Percentiles rank a stretch among this genome's conserved stretches.
Conservation (phyloP, 306 rosid species). For the Trifolium dubium region DNA sequence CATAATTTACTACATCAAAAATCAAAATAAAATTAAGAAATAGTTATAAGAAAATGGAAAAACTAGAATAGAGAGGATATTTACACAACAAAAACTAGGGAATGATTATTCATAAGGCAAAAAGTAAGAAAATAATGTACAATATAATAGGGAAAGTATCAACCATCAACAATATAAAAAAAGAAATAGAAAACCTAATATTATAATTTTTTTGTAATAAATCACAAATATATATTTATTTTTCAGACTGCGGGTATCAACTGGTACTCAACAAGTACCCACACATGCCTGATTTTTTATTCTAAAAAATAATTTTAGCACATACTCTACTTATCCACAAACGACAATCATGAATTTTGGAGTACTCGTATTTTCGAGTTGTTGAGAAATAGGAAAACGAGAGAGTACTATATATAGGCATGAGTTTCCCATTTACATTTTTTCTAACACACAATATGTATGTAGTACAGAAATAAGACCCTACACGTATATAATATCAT, state of each 20-base stretch:
- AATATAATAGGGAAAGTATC: not conserved
- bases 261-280: not conserved
- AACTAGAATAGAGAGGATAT: not conserved
- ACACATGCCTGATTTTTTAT: not conserved
- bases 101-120: not conserved
- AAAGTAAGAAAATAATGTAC: not conserved
- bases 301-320: not conserved
- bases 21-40: too few relatives aligned
- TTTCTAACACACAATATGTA: constrained; percentile 2
- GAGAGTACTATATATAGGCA: not conserved
- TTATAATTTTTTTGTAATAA: not conserved
- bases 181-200: not conserved
- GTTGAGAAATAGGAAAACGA: not conserved
- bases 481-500: not conserved
- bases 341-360: not conserved
- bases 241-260: not conserved
- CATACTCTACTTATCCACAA: not conserved
- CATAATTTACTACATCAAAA: not conserved
- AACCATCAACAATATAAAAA: not conserved
- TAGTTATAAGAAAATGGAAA: too few relatives aligned
- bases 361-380: not conserved
- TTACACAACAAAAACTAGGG: not conserved
- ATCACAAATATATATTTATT: not conserved
- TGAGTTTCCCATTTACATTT: not conserved
- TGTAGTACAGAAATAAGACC: constrained; percentile 27